Base-by-base conservation (phyloP, 805 yeast genomes). In the Nakazawaea wyomingensis region DNA sequence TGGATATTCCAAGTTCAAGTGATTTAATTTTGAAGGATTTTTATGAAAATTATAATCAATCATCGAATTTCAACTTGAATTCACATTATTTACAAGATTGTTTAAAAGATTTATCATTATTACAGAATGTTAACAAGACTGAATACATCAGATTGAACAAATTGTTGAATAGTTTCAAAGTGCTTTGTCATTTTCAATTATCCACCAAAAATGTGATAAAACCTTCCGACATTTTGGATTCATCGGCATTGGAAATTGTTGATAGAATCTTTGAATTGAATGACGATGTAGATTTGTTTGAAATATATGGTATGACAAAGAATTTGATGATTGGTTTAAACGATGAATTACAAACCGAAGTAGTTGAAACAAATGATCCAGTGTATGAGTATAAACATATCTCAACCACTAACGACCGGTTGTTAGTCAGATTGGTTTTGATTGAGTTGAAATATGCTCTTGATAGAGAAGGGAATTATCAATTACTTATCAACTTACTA, bases 191-290 rank as follows among this genome's bases (percentile, higher is more conserved):
- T 24, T 42, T 31, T 22, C 35, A 42, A 20, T 5, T 42, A 8
- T 36, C 37, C 11, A 42, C 37, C 11, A 42, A 36, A 20, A 22
- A 24, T 10, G 40, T 42, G 26, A 30, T 43, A 4, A 38, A 18
- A 16, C 41, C 42, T 4, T 28, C 27, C 4, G 46, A 43, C 9
- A 33, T 37, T 35, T 27, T 43, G 7, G 19, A 26, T 9, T 17
- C 34, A 10, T 10, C 37, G n/a, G 16, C 34, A 1, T 16, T 39
- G 24, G 37, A 34, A 13, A 21, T 44, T 13, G 20, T 44, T 24
- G 47, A 44, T 30, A 21, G 33, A 4, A 34, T 44, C 5, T 39
- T 39, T 24, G 47, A 44, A 19, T 31, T 44, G 33, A 44, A 44
- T 31, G 29, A 28, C 7, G 39, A 35, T 26, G 43, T 39, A 3